Conservation (phyloP, 805 yeast species). For the Metschnikowia lochheadii region DNA sequence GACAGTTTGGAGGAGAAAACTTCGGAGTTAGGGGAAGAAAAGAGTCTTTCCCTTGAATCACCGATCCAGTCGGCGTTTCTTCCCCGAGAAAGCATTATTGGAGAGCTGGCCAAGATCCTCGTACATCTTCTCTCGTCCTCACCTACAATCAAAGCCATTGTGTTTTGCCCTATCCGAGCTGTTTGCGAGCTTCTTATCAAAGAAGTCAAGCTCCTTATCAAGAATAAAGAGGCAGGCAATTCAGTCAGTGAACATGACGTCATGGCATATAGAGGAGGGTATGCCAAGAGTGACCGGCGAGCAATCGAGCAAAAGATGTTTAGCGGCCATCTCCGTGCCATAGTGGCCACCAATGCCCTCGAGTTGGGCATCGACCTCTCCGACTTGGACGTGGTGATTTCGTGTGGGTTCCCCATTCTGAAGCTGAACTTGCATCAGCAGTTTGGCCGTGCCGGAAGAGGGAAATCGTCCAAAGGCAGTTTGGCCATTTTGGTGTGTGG, state of each 20-base stretch:
- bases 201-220: conserved; percentile 59
- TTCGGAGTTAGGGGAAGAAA: neutral
- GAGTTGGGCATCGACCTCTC: conserved; percentile 97
- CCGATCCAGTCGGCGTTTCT: conserved; percentile 17
- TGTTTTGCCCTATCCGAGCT: conserved; percentile 82
- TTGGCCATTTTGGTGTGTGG: conserved; percentile 82
- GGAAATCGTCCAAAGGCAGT: conserved; percentile 65
- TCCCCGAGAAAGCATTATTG: conserved; percentile 61
- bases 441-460: conserved; percentile 95
- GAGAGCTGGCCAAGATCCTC: conserved; percentile 72
- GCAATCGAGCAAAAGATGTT: conserved; percentile 89
- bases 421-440: conserved; percentile 89
- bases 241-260: conserved; percentile 50
- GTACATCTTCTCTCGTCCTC: conserved; percentile 55
- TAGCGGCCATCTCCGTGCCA: conserved; percentile 76
- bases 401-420: conserved; percentile 90
- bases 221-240: neutral
- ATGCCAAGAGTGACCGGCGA: conserved; percentile 80
- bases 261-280: conserved; percentile 95
- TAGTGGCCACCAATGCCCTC: conserved; percentile 90
- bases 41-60: conserved; percentile 4
- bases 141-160: conserved; percentile 70
- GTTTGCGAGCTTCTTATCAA: conserved; percentile 87
- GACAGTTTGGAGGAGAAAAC: neutral
- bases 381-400: conserved; percentile 81